Evolutionary conservation across 1,284 basidiomycete species (phyloP), one percentile per base, ranked within the genome.

Genomic region (Pseudozyma tsukubaensis): DNA sequence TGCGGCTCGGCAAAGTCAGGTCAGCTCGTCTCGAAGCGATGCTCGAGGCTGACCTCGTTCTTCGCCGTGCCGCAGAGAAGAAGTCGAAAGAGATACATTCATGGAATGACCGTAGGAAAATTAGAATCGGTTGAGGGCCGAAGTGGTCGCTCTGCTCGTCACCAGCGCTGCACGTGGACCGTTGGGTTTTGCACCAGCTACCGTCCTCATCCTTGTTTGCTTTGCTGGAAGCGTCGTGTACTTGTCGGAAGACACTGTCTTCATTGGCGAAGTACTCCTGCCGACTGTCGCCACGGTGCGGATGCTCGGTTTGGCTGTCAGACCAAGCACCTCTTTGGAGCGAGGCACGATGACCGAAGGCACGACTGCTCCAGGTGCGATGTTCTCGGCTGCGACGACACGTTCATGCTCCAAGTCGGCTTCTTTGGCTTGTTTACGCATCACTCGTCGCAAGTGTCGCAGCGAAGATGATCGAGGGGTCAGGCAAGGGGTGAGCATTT

Each of bases 391-490:
- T 0, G 70, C 64, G 1, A 50, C 58, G 21, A 72, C 39, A 10
- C 70, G 64, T 2, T 50, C 56, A 1, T 60, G 51, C 13, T 68
- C 70, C 9, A 68, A 21, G 11, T 68, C 59, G 6, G 70, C 70
- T 21, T 72, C 37, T 9, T 72, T 72, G 12, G 64, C 53, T 51
- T 73, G 71, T 16, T 54, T 70, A 8, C 67, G 47, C 63, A 74
- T 60, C 14, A 74, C 63, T 4, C 63, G 34, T 4, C 72, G 61
- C 1, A 74, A 50, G 42, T 74, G 62, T 7, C 67, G 67, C 9
- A 74, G 72, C 36, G 72, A 74, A 0, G 72, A 74, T 3, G 63
- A 62, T 14, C 72, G 59, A 1, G 72, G 72, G 1, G 72, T 66
- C 16, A 74, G 43, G 39, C 37, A 52, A 7, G 71, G 65, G 0